These are phyloP conservation scores for Closterium sp. DNA, from an alignment of 139 green algal genomes.

Conservation along the genomic window DNA sequence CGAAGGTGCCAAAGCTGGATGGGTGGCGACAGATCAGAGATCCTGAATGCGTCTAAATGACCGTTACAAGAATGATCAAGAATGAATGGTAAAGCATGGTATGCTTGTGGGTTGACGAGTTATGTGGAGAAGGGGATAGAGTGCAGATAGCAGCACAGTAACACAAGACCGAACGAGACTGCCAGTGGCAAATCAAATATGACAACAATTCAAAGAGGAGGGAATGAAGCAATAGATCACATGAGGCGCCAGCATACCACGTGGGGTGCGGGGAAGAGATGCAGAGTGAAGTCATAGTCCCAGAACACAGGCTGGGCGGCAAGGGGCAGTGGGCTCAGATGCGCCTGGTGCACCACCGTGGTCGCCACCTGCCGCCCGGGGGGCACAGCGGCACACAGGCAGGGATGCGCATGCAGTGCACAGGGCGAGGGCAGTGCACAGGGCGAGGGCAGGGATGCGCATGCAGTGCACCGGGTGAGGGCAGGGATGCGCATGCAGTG, in stretches of 20 bases:
- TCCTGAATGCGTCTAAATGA: not conserved
- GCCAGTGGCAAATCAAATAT: too few species aligned
- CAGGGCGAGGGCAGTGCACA: too few species aligned
- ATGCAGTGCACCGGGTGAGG: too few species aligned
- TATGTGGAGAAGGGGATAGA: not conserved
- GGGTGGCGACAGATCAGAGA: too few species aligned
- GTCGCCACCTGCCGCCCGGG: constrained; percentile 63
- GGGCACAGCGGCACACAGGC: not conserved
- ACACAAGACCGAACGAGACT: too few species aligned
- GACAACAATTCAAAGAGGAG: too few species aligned
- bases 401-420: too few species aligned
- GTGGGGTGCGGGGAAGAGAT: constrained; percentile 82
- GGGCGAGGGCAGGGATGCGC: too few species aligned
- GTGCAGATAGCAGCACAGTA: not conserved
- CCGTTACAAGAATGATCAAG: not conserved
- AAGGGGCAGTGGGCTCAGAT: constrained; percentile 86
- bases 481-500: too few species aligned
- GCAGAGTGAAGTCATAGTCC: constrained; percentile 77
- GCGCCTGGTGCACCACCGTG: constrained; percentile 87
- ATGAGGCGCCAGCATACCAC: constrained; percentile 48
- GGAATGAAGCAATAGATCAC: too few species aligned
- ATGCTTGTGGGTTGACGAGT: not conserved
- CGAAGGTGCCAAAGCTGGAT: too few species aligned
- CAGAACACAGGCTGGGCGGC: constrained; percentile 76
- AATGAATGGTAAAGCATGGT: not conserved